Conservation (phyloP, 2,329 filamentous ascomycete genomes). For the Cephalotrichum gorgonifer region DNA sequence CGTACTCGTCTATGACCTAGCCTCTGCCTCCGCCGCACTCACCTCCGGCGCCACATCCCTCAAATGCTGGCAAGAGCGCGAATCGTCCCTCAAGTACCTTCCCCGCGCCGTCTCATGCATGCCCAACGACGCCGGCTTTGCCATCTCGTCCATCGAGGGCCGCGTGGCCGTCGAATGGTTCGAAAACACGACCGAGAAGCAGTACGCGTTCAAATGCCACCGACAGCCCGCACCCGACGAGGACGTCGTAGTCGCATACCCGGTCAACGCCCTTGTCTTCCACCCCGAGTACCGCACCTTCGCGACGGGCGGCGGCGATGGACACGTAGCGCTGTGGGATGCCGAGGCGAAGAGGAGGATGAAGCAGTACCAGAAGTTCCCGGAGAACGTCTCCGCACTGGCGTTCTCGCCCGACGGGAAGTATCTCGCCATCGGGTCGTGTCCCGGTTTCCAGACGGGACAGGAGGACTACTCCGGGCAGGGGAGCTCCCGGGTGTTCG, state of each 20-base stretch:
- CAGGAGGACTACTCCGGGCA: constrained; percentile 67
- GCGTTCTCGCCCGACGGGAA: constrained; percentile 70
- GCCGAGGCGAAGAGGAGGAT: constrained; percentile 83
- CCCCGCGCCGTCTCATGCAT: constrained; percentile 89
- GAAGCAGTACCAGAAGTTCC: constrained; percentile 77
- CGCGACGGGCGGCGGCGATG: constrained; percentile 80
- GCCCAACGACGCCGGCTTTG: constrained; percentile 92
- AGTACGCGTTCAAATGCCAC: constrained; percentile 99
- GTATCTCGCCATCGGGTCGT: constrained; percentile 69
- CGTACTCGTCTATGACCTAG: constrained; percentile 90
- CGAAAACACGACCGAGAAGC: constrained; percentile 80
- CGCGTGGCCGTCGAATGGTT: constrained; percentile 98
- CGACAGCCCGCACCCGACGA: constrained; percentile 58
- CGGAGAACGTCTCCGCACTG: constrained; percentile 66
- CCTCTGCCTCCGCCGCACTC: constrained; percentile 49
- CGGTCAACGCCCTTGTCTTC: constrained; percentile 83
- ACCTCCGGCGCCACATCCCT: constrained; percentile 36
- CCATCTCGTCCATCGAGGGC: constrained; percentile 85
- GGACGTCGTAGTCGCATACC: constrained; percentile 73
- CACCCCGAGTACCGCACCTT: constrained; percentile 78
- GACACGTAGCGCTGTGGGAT: constrained; percentile 89
- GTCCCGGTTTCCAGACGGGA: constrained; percentile 80
- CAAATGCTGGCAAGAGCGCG: constrained; percentile 84
- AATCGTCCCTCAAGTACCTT: constrained; percentile 93
- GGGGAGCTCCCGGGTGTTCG: constrained; percentile 65